These are phyloP conservation scores for Starmerella lactis-condensi DNA, from an alignment of 805 yeast species.

Conservation along the genomic window DNA sequence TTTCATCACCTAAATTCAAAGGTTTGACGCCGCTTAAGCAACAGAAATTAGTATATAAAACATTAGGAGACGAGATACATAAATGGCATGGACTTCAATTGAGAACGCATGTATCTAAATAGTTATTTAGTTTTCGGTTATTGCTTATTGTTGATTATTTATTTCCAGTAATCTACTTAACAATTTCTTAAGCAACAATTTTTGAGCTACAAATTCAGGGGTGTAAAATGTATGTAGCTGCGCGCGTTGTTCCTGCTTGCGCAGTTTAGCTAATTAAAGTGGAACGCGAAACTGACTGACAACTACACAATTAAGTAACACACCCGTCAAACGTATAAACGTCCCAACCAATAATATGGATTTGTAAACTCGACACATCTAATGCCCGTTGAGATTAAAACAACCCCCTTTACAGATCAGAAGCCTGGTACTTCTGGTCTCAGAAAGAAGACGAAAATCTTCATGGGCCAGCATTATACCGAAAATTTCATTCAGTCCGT, in stretches of 20 bases:
- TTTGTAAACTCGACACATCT: too few species aligned
- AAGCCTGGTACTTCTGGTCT: conserved; percentile 97
- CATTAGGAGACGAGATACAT: conserved; percentile 64
- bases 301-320: too few species aligned
- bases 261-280: too few species aligned
- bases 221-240: too few species aligned
- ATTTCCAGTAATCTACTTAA: too few species aligned
- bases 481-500: conserved; percentile 88
- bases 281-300: too few species aligned
- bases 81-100: conserved; percentile 93
- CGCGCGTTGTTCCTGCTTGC: too few species aligned
- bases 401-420: conserved; percentile 71
- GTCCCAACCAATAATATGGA: too few species aligned
- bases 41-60: conserved; percentile 71
- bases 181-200: too few species aligned
- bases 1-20: conserved; percentile 55
- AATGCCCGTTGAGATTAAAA: conserved; percentile 29
- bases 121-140: neutral
- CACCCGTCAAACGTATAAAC: too few species aligned
- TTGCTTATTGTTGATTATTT: too few species aligned
- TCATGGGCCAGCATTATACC: conserved; percentile 62
- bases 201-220: too few species aligned
- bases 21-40: conserved; percentile 77
- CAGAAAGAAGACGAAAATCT: conserved; percentile 74
- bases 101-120: conserved; percentile 32